Evolutionary conservation across 192 early-diverging fungal species (phyloP).

Genomic region (Funneliformis mosseae): DNA sequence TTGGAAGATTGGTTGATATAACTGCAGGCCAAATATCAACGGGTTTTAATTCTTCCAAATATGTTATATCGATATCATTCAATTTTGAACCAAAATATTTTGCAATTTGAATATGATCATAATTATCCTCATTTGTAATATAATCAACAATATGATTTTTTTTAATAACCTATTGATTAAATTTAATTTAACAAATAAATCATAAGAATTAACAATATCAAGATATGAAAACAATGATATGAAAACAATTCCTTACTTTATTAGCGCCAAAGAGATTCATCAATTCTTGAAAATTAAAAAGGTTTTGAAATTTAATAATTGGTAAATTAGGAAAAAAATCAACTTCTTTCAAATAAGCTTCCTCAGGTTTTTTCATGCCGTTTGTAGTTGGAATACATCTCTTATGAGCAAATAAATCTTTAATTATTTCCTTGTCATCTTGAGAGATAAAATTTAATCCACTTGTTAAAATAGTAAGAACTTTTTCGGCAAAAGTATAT

Average conservation of each 20-base stretch:
- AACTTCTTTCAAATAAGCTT: constrained; percentile 78
- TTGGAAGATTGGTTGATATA: too few relatives aligned
- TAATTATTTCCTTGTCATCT: constrained; percentile 37
- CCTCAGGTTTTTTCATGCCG: constrained; percentile 65
- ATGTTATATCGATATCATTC: too few relatives aligned
- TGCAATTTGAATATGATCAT: too few relatives aligned
- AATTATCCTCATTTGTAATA: too few relatives aligned
- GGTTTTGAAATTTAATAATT: constrained; percentile 57
- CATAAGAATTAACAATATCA: too few relatives aligned
- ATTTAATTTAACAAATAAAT: too few relatives aligned
- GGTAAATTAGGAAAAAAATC: constrained; percentile 84
- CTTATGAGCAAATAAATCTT: constrained; percentile 40
- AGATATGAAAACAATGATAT: too few relatives aligned
- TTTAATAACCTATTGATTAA: too few relatives aligned
- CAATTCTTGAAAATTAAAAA: constrained; percentile 62
- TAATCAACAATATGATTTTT: too few relatives aligned
- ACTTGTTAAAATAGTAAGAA: constrained; percentile 57
- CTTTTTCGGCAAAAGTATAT: constrained; percentile 67
- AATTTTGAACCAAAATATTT: too few relatives aligned
- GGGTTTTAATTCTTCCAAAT: too few relatives aligned
- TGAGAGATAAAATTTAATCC: constrained; percentile 45
- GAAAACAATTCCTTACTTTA: constrained; percentile 58
- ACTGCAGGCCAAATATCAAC: too few relatives aligned
- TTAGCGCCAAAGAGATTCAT: constrained; percentile 73
- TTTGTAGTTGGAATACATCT: constrained; percentile 70